Percentiles rank a stretch among this genome's conserved stretches.
Evolutionary conservation across 1,284 basidiomycete species (phyloP).

Genomic region (Psilocybe mexicana): DNA sequence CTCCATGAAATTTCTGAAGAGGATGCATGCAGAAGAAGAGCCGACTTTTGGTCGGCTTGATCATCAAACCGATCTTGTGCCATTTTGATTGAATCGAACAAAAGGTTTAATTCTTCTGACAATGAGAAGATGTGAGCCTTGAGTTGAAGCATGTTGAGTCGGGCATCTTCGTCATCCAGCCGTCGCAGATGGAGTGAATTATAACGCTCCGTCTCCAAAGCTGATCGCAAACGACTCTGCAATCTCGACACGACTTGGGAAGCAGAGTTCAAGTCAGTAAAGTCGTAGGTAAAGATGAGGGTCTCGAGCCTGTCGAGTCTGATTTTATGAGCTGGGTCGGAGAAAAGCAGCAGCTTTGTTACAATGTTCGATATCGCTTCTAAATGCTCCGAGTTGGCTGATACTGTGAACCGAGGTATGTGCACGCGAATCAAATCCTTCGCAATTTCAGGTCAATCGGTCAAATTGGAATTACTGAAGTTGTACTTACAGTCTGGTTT

Average conservation of each 20-base stretch:
- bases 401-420: slow-evolving; percentile 87
- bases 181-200: slow-evolving; percentile 39
- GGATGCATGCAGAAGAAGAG: slow-evolving; percentile 79
- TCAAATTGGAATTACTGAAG: neutral
- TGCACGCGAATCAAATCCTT: slow-evolving; percentile 83
- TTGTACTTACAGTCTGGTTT: slow-evolving; percentile 69
- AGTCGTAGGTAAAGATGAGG: slow-evolving; percentile 89
- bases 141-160: slow-evolving; percentile 65
- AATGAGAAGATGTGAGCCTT: slow-evolving; percentile 77
- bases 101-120: slow-evolving; percentile 79
- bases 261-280: slow-evolving; percentile 74
- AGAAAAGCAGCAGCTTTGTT: slow-evolving; percentile 85
- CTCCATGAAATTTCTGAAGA: slow-evolving; percentile 92
- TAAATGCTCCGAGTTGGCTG: slow-evolving; percentile 86
- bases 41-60: slow-evolving; percentile 75
- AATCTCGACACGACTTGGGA: slow-evolving; percentile 73
- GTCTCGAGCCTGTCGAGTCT: slow-evolving; percentile 80
- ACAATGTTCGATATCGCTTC: slow-evolving; percentile 87
- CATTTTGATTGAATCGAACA: slow-evolving; percentile 88
- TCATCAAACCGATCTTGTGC: slow-evolving; percentile 79
- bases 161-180: slow-evolving; percentile 46
- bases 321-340: slow-evolving; percentile 82
- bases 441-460: slow-evolving; percentile 2
- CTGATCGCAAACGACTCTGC: slow-evolving; percentile 74
- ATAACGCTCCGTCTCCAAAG: slow-evolving; percentile 61